phyloP scores from a whole-genome alignment of 768 basidiomycete species.

The Kwoniella sp. region DNA sequence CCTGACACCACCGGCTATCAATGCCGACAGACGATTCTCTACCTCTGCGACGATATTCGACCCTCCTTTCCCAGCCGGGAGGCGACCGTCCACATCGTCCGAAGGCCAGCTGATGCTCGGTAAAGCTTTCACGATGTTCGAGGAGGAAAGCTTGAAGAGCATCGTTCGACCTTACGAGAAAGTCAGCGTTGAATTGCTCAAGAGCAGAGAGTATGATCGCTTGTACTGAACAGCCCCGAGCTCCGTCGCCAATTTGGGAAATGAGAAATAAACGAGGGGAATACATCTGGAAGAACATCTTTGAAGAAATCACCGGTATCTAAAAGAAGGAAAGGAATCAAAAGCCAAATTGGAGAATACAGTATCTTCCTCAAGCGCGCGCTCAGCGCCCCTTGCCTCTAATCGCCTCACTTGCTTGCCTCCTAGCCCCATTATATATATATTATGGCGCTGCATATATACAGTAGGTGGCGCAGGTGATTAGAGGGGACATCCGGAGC shows the following conservation, averaged over 20 bases:
- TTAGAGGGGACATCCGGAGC: slow-evolving; percentile 19
- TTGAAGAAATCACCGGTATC: not conserved
- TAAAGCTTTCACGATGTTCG: slow-evolving; percentile 1
- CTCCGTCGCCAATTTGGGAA: not conserved
- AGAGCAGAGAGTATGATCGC: not conserved
- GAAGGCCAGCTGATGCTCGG: not conserved
- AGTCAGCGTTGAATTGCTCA: slow-evolving; percentile 12
- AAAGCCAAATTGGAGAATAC: not conserved
- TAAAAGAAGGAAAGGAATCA: not conserved
- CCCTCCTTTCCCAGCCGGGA: not conserved
- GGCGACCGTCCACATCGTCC: not conserved
- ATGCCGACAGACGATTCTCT: not conserved
- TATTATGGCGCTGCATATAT: no score
- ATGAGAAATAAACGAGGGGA: not conserved
- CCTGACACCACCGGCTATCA: not conserved
- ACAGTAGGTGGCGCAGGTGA: no score
- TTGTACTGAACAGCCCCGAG: not conserved
- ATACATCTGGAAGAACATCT: not conserved
- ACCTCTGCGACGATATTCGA: not conserved
- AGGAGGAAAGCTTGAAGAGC: slow-evolving; percentile 6
- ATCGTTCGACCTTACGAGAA: not conserved
- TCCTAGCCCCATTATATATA: no score
- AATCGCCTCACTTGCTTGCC: no score
- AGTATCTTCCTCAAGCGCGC: not conserved
- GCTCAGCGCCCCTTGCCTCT: no score